phyloP scores from a whole-genome alignment of 495 filamentous ascomycete genomes.

The Penicillium antarcticum region DNA sequence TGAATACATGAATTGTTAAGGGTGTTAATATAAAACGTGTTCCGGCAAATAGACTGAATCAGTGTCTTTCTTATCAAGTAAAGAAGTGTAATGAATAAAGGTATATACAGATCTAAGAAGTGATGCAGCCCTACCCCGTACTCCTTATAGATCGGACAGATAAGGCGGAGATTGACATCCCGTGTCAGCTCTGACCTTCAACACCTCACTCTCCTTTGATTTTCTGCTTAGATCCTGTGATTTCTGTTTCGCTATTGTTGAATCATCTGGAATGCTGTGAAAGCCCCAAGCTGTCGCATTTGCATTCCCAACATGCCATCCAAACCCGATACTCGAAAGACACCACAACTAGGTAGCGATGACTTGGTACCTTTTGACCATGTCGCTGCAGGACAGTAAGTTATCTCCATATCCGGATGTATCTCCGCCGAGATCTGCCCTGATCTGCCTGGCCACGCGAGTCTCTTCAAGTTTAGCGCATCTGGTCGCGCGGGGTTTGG shows the following conservation, averaged over 20 bases:
- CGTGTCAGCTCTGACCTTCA: not conserved
- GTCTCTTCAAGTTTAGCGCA: not conserved
- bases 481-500: not conserved
- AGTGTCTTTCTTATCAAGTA: too few species aligned
- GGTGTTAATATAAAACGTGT: too few species aligned
- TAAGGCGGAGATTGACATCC: too few species aligned
- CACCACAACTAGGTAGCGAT: conserved; percentile 39
- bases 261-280: conserved; percentile 20
- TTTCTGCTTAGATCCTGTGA: not conserved
- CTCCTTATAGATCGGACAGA: too few species aligned
- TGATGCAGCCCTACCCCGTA: too few species aligned
- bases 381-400: conserved; percentile 93
- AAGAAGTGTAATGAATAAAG: too few species aligned
- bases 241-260: not conserved
- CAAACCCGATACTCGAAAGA: conserved; percentile 33
- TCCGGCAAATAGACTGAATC: too few species aligned
- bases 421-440: not conserved
- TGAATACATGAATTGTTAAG: too few species aligned
- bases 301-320: conserved; percentile 32
- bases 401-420: conserved; percentile 16
- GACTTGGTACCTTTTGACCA: conserved; percentile 71
- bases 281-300: not conserved
- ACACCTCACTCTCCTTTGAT: not conserved
- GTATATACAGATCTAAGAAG: too few species aligned
- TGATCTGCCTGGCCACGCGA: conserved; percentile 7